A percentile compares a stretch with the other conserved stretches of the same genome.
phyloP scores from a whole-genome alignment of 2,329 filamentous ascomycete genomes.

The Thelonectria olida region DNA sequence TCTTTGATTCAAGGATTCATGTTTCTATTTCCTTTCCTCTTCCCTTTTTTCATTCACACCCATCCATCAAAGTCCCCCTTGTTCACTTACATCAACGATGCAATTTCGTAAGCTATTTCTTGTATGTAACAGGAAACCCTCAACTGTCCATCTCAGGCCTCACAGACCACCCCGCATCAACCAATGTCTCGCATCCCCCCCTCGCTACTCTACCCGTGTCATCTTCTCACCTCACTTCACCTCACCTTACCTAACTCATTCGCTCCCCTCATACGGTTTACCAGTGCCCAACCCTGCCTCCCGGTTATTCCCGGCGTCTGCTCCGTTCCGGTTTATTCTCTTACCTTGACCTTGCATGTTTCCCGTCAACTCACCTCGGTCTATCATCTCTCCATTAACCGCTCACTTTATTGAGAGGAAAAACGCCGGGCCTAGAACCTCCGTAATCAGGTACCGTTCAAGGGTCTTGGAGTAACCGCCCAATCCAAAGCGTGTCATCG shows the following conservation, averaged over 20 bases:
- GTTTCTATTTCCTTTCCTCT: no score
- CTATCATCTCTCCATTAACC: slow-evolving; percentile 27
- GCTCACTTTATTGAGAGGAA: slow-evolving; percentile 5
- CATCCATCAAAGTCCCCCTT: neutral
- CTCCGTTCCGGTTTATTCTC: slow-evolving; percentile 27
- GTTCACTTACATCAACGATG: slow-evolving; percentile 4
- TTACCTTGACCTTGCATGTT: neutral
- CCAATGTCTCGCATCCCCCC: slow-evolving; percentile 28
- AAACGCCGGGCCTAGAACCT: slow-evolving; percentile 2
- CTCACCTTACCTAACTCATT: slow-evolving; percentile 21
- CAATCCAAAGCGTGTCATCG: slow-evolving; percentile 18
- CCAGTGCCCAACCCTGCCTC: slow-evolving; percentile 1
- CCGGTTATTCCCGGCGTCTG: slow-evolving; percentile 30
- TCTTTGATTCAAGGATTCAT: no score
- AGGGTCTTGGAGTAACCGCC: slow-evolving; percentile 7
- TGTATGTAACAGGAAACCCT: slow-evolving; percentile 3
- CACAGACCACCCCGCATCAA: slow-evolving; percentile 15
- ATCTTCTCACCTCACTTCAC: slow-evolving; percentile 16
- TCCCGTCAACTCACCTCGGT: slow-evolving; percentile 28
- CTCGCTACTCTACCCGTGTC: no score
- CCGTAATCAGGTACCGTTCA: slow-evolving; percentile 3
- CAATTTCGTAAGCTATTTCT: slow-evolving; percentile 18
- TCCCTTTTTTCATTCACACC: neutral
- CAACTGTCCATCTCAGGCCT: neutral
- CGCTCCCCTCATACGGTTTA: slow-evolving; percentile 2